Percentiles rank a stretch among this genome's conserved stretches.
These are phyloP conservation scores for Verruconis gallopava DNA, from an alignment of 2,329 filamentous ascomycete genomes.

Conservation along the genomic window DNA sequence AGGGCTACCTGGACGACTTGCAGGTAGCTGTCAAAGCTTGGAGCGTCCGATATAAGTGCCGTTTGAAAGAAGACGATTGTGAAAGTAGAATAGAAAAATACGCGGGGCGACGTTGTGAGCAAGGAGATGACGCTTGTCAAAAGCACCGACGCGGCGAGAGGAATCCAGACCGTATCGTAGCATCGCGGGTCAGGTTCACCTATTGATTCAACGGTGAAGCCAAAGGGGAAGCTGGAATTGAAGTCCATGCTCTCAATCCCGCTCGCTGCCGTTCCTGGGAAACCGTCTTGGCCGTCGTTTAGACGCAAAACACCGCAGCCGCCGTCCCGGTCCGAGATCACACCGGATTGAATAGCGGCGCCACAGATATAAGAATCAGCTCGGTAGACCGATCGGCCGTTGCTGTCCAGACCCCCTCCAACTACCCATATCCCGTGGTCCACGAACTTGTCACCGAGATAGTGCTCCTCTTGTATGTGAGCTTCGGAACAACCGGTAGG, in stretches of 20 bases:
- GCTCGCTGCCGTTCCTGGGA: constrained; percentile 16
- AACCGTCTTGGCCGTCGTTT: constrained; percentile 17
- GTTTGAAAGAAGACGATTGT: constrained; percentile 23
- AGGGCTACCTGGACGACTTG: constrained; percentile 21
- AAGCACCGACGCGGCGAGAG: constrained; percentile 21
- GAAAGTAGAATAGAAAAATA: constrained; percentile 21
- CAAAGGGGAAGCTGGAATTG: constrained; percentile 22
- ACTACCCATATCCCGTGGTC: constrained; percentile 53
- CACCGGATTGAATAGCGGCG: constrained; percentile 23
- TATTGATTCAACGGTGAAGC: constrained; percentile 16
- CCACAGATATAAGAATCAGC: constrained; percentile 27
- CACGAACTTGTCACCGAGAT: constrained; percentile 46
- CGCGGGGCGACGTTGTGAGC: constrained; percentile 19
- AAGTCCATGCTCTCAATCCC: constrained; percentile 22
- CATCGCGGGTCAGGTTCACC: constrained; percentile 16
- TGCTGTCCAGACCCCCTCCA: constrained; percentile 36
- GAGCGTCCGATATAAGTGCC: constrained; percentile 24
- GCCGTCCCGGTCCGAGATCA: constrained; percentile 18
- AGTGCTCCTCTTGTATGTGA: constrained; percentile 36
- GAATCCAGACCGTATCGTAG: constrained; percentile 22
- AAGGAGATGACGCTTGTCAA: constrained; percentile 21
- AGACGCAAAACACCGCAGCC: constrained; percentile 22
- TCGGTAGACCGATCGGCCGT: constrained; percentile 17
- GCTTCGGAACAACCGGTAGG: constrained; percentile 39
- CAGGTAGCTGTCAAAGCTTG: constrained; percentile 19